Evolutionary conservation across 805 yeast species (phyloP).

Genomic region (Yarrowia sp.): DNA sequence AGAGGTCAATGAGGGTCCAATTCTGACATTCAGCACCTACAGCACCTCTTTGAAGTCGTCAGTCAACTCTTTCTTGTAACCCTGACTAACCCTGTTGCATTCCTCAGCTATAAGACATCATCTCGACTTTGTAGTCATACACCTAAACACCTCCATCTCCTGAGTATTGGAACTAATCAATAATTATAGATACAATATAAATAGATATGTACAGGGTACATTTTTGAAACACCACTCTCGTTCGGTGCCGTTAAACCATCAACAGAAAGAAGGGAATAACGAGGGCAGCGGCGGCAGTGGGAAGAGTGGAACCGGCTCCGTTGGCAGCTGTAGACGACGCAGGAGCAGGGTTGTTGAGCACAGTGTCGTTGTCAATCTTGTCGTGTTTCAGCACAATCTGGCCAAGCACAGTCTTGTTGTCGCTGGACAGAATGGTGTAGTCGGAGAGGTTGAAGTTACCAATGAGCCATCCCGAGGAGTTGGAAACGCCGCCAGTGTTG

Average conservation of each 20-base stretch:
- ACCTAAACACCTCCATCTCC: no score
- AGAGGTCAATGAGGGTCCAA: no score
- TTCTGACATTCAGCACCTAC: no score
- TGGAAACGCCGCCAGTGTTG: not conserved
- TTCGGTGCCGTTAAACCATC: not conserved
- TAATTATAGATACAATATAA: no score
- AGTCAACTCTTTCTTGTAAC: no score
- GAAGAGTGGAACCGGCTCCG: constrained; percentile 8
- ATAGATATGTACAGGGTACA: no score
- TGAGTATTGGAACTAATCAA: no score
- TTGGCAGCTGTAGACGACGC: not conserved
- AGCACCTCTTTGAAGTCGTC: no score
- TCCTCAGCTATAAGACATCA: no score
- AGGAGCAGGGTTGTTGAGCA: not conserved
- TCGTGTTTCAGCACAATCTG: constrained; percentile 8
- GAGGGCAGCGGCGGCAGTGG: constrained; percentile 30
- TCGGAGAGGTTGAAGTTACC: not conserved
- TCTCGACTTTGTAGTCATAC: no score
- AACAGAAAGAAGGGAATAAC: constrained; percentile 17
- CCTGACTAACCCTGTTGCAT: no score
- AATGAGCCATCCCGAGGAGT: not conserved
- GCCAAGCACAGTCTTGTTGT: not conserved
- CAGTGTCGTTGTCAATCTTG: not conserved
- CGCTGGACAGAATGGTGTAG: not conserved
- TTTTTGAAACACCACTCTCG: no score